phyloP scores from a whole-genome alignment of 305 asterid genomes.

The Fraxinus nigra region DNA sequence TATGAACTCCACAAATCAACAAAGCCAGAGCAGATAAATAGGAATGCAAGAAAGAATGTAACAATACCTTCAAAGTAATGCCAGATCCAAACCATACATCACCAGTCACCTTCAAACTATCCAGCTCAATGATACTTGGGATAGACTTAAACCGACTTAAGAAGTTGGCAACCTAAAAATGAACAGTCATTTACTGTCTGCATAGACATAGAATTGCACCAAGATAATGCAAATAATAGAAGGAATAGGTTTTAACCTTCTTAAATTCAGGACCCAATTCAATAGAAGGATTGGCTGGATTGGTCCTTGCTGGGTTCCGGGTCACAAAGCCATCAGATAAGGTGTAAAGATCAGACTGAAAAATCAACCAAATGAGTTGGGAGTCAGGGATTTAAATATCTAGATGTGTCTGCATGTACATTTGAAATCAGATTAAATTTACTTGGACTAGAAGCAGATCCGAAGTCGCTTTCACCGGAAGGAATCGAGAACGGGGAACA shows the following conservation, averaged over 20 bases:
- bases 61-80: conserved; percentile 58
- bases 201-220: not conserved
- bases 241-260: conserved; percentile 51
- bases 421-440: conserved; percentile 20
- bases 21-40: not conserved
- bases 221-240: conserved; percentile 9
- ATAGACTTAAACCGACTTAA: conserved; percentile 81
- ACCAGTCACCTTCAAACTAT: conserved; percentile 80
- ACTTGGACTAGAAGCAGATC: conserved; percentile 97
- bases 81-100: conserved; percentile 87
- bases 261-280: conserved; percentile 97
- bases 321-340: conserved; percentile 71
- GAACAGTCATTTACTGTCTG: not conserved
- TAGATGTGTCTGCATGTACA: not conserved
- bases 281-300: conserved; percentile 79
- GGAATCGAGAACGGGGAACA: conserved; percentile 96
- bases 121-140: conserved; percentile 92
- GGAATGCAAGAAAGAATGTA: not conserved
- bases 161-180: conserved; percentile 71
- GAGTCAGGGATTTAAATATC: not conserved
- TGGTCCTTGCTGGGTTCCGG: conserved; percentile 74
- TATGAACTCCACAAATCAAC: not conserved
- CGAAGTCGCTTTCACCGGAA: conserved; percentile 93
- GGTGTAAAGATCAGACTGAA: conserved; percentile 91
- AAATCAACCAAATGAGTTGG: conserved; percentile 18